These are phyloP conservation scores for Meredithiella fracta DNA, from an alignment of 2,329 filamentous ascomycete species.

Conservation along the genomic window DNA sequence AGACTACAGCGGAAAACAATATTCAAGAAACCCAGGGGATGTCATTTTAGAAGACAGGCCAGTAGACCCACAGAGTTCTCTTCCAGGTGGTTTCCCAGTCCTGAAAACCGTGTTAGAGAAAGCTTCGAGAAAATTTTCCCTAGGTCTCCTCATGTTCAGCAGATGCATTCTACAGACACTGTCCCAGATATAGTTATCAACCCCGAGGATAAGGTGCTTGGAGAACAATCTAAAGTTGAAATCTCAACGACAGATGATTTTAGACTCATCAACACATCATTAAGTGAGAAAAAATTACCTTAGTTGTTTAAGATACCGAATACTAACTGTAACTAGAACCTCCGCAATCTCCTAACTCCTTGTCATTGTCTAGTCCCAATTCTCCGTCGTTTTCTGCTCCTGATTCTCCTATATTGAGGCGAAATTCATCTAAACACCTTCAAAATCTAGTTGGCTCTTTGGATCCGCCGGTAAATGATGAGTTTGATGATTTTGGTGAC, in stretches of 20 bases:
- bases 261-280: not conserved
- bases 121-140: conserved; percentile 29
- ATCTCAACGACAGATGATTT: not conserved
- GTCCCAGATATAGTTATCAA: conserved; percentile 35
- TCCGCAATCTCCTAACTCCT: conserved; percentile 2
- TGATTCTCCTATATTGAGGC: conserved; percentile 9
- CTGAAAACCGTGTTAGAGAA: conserved; percentile 40
- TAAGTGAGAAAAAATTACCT: not conserved
- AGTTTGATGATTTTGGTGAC: conserved; percentile 44
- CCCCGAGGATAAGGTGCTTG: conserved; percentile 24
- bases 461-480: conserved; percentile 19
- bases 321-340: conserved; percentile 8
- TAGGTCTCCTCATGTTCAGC: conserved; percentile 28
- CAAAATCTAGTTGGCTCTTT: conserved; percentile 15
- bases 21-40: not conserved
- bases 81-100: conserved; percentile 19
- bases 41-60: not conserved
- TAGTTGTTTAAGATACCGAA: not conserved
- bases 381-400: conserved; percentile 16
- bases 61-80: not conserved
- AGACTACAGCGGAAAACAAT: too few species aligned
- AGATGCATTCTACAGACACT: conserved; percentile 34
- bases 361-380: conserved; percentile 16
- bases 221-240: conserved; percentile 6
- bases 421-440: conserved; percentile 5